Base-by-base conservation (phyloP, 1,139 yeast species). In the Tardiomyces digboiensis region DNA sequence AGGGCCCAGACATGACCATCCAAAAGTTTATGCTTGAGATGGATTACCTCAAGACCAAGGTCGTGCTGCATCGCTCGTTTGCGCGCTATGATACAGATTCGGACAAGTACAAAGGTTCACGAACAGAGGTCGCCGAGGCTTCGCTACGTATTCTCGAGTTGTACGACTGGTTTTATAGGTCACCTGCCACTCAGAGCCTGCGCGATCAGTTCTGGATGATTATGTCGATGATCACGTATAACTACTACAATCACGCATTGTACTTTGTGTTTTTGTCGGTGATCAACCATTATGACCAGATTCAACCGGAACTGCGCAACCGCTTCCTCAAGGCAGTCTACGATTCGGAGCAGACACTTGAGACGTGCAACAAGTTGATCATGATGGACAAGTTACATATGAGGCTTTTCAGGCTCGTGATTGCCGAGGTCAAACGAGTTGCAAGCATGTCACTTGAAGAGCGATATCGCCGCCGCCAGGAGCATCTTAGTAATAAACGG, bases 11-110 rank as follows among this genome's bases (percentile, higher is more conserved):
- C 22, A 37, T 59, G 21, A 46, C 57, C 5, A 46, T 61, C 39
- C 65, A 63, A 47, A 50, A 62, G 23, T 51, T 62, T 26, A 37
- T 62, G 45, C 52, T 57, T 29, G 65, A 63, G 42, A 46, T 59
- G 38, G 62, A 61, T 22, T 60, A 49, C 41, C 53, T 58, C 16
- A 58, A 57, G 41, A 52, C 60, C 8, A 42, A 60, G 33, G 57
- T 61, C 12, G 56, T 59, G 6, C 50, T 63, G 22, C 67, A 63
- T 43, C 56, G 65, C 19, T 54, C 60, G 20, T 58, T 53, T 45
- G 42, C 49, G 20, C 52, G 52, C 41, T 52, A 56, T 38, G 33
- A 26, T 4, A 8, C 8, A 5, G 33, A 26, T 13, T 13, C 12
- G 5, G 33, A 26, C 33, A 26, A 26, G 33, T 33, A 33, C 37